phyloP scores from a whole-genome alignment of 1,284 basidiomycete genomes.

The Fomitopsis betulina region DNA sequence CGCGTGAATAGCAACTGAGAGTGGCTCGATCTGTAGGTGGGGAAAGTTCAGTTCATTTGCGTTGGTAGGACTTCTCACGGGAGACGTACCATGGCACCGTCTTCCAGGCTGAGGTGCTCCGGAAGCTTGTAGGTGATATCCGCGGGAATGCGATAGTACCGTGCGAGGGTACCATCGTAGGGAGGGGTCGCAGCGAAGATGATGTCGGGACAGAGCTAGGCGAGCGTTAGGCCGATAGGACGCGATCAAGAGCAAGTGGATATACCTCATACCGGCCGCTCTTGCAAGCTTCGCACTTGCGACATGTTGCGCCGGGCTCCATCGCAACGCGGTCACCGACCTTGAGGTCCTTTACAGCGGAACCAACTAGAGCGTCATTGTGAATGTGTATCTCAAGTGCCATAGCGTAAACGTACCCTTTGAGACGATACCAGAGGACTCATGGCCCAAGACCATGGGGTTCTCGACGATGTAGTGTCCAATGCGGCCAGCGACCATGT shows the following conservation, averaged over 20 bases:
- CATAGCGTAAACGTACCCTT: conserved; percentile 35
- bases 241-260: conserved; percentile 1
- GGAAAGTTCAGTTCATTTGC: neutral
- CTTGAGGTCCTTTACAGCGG: conserved; percentile 68
- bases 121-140: conserved; percentile 76
- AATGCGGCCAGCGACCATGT: conserved; percentile 72
- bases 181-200: conserved; percentile 89
- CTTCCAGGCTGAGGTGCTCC: conserved; percentile 70
- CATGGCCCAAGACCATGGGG: conserved; percentile 80
- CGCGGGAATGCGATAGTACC: conserved; percentile 75
- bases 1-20: conserved; percentile 89
- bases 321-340: conserved; percentile 85
- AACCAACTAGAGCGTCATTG: conserved; percentile 46
- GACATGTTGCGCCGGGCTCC: conserved; percentile 78
- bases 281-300: conserved; percentile 72
- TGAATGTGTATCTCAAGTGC: neutral
- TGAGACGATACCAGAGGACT: conserved; percentile 53
- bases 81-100: conserved; percentile 71
- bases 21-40: conserved; percentile 80
- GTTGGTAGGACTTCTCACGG: neutral
- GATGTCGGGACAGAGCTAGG: conserved; percentile 71
- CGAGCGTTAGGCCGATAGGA: neutral
- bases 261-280: conserved; percentile 74
- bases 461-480: conserved; percentile 73
- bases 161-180: conserved; percentile 81